Evolutionary conservation across 2,329 filamentous ascomycete species (phyloP), one percentile per base, ranked within the genome.

Genomic region (Trichoderma asperellum): DNA sequence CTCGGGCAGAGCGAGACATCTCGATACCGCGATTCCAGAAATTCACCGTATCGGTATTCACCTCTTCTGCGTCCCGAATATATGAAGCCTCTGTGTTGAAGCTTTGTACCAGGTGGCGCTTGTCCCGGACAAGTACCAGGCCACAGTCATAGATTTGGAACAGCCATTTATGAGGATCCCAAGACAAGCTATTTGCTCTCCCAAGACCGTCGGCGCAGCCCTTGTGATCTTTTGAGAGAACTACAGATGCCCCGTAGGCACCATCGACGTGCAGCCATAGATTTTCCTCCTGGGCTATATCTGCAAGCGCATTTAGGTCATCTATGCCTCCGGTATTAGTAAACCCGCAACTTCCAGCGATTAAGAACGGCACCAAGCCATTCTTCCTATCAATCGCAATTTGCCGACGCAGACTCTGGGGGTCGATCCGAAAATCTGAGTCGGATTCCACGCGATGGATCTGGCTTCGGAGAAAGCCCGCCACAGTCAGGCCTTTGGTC

Each of bases 141-240:
- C 74, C 72, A 34, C 74, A 76, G 53, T 70, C 73, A 57, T 76
- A 76, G 0, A 72, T 74, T 32, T 76, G 75, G 16, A 76, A 76
- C 0, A 76, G 72, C 74, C 74, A 76, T n/a, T 76, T 76, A 59
- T 76, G 74, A 1, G 74, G 74, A 3, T 76, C 74, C 74, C 74
- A 76, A 1, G 74, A 74, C 52, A 76, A 53, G 29, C 75, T 76
- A 37, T 76, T 72, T 2, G 72, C 74, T 29, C 70, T 63, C 5
- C 65, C 65, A 24, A 76, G 69, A 0, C 59, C 73, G 2, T 40
- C 40, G 0, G 71, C 71, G 1, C 57, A 63, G 37, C 68, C 40
- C 18, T 68, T 66, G 1, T 73, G 61, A 0, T 72, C 67, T 1
- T 68, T 57, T 1, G 74, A 76, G 4, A 76, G 58, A 0, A 68